These are phyloP conservation scores for Oenanthe javanica DNA, from an alignment of 140 eudicot species.

Conservation along the genomic window DNA sequence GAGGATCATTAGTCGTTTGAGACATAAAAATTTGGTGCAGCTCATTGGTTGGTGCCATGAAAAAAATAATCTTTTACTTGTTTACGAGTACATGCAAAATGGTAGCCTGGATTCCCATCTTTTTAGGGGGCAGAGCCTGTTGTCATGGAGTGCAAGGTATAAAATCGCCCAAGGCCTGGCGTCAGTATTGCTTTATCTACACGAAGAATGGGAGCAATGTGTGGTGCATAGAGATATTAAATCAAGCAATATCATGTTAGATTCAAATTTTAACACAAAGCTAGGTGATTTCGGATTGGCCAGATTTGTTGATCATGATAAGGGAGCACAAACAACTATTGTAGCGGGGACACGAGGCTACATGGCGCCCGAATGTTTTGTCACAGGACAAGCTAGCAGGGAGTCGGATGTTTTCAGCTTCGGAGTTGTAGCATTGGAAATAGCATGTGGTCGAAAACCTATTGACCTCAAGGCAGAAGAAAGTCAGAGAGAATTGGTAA, in stretches of 20 bases:
- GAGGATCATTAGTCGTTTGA: slow-evolving; percentile 47
- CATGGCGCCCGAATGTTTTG: too few relatives aligned
- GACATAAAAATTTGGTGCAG: slow-evolving; percentile 46
- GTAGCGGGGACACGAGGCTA: too few relatives aligned
- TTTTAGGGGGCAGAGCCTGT: slow-evolving; percentile 23
- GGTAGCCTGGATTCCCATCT: slow-evolving; percentile 56
- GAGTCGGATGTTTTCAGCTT: slow-evolving; percentile 39
- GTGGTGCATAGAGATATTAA: too few relatives aligned
- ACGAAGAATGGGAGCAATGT: too few relatives aligned
- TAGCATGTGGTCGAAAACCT: too few relatives aligned
- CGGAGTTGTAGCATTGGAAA: too few relatives aligned
- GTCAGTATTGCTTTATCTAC: too few relatives aligned
- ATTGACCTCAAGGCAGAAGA: too few relatives aligned
- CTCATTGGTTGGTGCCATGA: slow-evolving; percentile 73
- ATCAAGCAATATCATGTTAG: slow-evolving; percentile 32
- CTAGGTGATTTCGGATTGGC: slow-evolving; percentile 63
- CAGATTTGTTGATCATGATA: slow-evolving; percentile 26
- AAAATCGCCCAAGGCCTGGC: too few relatives aligned
- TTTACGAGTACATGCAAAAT: slow-evolving; percentile 50
- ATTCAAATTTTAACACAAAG: slow-evolving; percentile 45
- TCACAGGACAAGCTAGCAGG: slow-evolving; percentile 10
- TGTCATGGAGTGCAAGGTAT: slow-evolving; percentile 33
- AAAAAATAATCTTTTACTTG: slow-evolving; percentile 34
- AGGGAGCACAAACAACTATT: too few relatives aligned
- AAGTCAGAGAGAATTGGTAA: too few relatives aligned